Percentiles rank a stretch among this genome's conserved stretches.
Conservation (phyloP, 1,284 basidiomycete species). For the Exsudoporus floridanus region DNA sequence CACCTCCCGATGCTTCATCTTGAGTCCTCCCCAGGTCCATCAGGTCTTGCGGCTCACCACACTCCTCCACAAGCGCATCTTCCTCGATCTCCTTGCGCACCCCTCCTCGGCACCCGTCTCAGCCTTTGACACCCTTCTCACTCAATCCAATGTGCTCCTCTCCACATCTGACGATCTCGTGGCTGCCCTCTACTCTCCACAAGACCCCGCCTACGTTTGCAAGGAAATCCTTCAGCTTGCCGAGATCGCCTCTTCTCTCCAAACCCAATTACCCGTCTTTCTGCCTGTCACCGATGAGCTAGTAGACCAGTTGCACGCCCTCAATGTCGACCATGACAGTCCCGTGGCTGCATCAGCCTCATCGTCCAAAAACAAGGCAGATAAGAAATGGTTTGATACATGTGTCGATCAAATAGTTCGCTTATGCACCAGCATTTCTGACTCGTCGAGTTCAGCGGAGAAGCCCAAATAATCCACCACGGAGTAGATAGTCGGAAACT, state of each 20-base stretch:
- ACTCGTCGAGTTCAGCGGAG: not conserved
- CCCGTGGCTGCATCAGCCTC: slow-evolving; percentile 1
- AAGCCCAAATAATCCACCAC: too few species aligned
- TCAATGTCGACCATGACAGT: slow-evolving; percentile 33
- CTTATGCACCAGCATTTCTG: slow-evolving; percentile 20
- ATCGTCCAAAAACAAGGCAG: slow-evolving; percentile 27
- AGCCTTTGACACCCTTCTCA: slow-evolving; percentile 51
- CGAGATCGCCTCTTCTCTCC: slow-evolving; percentile 39
- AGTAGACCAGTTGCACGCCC: slow-evolving; percentile 35
- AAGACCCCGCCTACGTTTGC: slow-evolving; percentile 45
- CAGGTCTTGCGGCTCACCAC: slow-evolving; percentile 56
- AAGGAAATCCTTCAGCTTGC: slow-evolving; percentile 41
- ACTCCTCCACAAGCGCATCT: slow-evolving; percentile 62
- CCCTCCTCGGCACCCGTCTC: slow-evolving; percentile 27
- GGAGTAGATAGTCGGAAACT: slow-evolving; percentile 9
- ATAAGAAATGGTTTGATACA: slow-evolving; percentile 55
- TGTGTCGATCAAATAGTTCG: slow-evolving; percentile 61
- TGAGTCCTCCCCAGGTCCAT: slow-evolving; percentile 45
- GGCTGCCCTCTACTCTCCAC: slow-evolving; percentile 60
- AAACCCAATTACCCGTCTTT: slow-evolving; percentile 31
- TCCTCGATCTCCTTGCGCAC: slow-evolving; percentile 47
- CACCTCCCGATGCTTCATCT: not conserved
- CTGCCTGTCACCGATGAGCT: slow-evolving; percentile 29
- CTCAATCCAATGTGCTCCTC: slow-evolving; percentile 51
- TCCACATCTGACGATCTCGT: slow-evolving; percentile 63